Base-by-base conservation (phyloP, 305 asterid genomes). In the Nicotiana rustica region DNA sequence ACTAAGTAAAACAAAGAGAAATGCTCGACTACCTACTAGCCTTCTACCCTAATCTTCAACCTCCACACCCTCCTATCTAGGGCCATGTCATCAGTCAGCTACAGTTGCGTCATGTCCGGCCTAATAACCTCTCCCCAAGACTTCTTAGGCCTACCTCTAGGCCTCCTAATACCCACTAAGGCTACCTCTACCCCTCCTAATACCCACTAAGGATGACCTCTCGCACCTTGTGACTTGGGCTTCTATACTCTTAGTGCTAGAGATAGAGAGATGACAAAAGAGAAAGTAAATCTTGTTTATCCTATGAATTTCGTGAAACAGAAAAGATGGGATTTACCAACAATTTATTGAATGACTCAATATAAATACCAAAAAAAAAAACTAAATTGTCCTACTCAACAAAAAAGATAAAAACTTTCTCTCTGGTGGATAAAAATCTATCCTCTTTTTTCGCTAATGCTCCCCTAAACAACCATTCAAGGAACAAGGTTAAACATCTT, bases 401-500 rank as follows among this genome's bases (percentile, higher is more conserved):
- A 59, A 59, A 59, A n/a, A 59, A 59, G 6, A 21, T 62, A 62
- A 21, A 3, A 21, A 62, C 15, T 10, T 62, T 59, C 9, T 59
- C 15, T 10, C 67, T 19, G 1, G 9, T 57, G 64, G 60, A 14
- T 55, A 13, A 55, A 55, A 60, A 60, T 4, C 31, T 6, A 4
- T n/a, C n/a, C 4, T 8, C 31, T 59, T 17, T n/a, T 59, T n/a
- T 4, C 10, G 49, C 10, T 17, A 59, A 15, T 59, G 18, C 25
- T 17, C 64, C 64, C 35, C 21, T 70, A 71, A 71, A 71, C 13
- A 44, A 71, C 19, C 47, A 71, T 47, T 18, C 78, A 70, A 38
- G 9, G 33, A 71, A 71, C 7, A 17, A 44, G 6, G 36, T 21
- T 19, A 35, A 71, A 21, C 69, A 64, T 64, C 68, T 59, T 15